Base-by-base conservation (phyloP, 345 rosid genomes). In the Arabis alpina region DNA sequence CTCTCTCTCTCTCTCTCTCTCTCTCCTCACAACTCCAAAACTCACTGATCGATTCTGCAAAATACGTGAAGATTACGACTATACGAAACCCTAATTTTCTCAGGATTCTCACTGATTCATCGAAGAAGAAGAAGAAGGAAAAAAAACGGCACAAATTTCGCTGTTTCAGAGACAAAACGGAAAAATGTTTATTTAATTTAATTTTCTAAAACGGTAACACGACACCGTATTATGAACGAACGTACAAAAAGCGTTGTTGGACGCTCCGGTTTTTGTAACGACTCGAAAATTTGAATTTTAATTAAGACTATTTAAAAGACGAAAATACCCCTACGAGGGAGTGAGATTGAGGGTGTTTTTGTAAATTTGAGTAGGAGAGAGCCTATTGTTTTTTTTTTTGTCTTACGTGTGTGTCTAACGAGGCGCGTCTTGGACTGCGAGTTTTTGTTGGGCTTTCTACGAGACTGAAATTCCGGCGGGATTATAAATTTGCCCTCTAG, bases 381-480 rank as follows among this genome's bases (percentile, higher is more conserved):
- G 37, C 36, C 49, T 23, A 0, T 9, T 6, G 32, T 53, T 14
- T 2, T 34, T 34, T 11, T 37, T 23, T 34, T 34, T 34, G 37
- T 6, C 37, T 34, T 44, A 23, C 69, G 64, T 61, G 44, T 28
- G 27, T 28, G 47, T 45, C 64, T 63, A 55, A 55, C 75, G 75
- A 76, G 79, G 79, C 71, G 75, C 75, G 75, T 76, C 60, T 82
- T 49, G 88, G 83, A 77, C 51, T 70, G 58, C 67, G 82, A 79
- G 80, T 55, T 66, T 70, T 69, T 36, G 40, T 8, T 36, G 40
- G 41, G 27, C 70, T 75, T 69, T 78, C 79, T 68, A 73, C 53
- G 54, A 45, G 54, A 76, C 85, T 78, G 87, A 66, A 76, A 87
- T 87, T 79, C 73, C 85, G 89, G 80, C 88, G 82, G 66, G 10